These are phyloP conservation scores for Ustilago shanxiensis DNA, from an alignment of 1,284 basidiomycete species.

Conservation along the genomic window DNA sequence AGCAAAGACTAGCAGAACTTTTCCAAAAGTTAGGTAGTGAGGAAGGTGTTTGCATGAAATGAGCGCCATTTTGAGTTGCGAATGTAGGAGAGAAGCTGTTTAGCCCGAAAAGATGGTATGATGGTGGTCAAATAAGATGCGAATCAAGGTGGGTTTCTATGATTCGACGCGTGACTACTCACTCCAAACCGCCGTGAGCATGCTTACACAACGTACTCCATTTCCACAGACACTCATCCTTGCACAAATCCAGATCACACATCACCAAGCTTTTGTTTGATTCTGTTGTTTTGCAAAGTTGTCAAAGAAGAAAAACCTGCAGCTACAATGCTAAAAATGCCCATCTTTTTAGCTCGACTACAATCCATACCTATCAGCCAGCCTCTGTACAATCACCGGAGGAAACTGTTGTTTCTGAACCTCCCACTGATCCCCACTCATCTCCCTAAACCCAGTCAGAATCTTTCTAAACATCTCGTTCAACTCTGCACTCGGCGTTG, in stretches of 20 bases:
- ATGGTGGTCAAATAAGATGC: no score
- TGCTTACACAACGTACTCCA: no score
- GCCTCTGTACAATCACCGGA: slow-evolving; percentile 61
- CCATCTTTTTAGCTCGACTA: not conserved
- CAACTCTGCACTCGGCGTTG: slow-evolving; percentile 61
- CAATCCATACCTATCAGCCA: slow-evolving; percentile 59
- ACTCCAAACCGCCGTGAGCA: no score
- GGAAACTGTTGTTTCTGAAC: slow-evolving; percentile 65
- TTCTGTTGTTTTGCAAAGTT: not conserved
- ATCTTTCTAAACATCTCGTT: slow-evolving; percentile 73
- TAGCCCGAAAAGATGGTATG: no score
- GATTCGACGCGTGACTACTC: not conserved
- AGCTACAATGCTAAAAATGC: not conserved
- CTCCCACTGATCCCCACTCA: slow-evolving; percentile 77
- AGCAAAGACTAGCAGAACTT: not conserved
- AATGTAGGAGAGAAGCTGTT: no score
- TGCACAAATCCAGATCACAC: not conserved
- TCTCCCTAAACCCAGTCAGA: slow-evolving; percentile 84
- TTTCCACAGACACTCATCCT: no score
- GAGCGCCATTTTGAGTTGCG: no score
- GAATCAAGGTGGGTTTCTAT: not conserved
- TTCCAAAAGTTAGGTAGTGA: not conserved
- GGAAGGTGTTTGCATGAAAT: no score
- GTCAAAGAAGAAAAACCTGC: no score
- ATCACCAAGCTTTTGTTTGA: not conserved